phyloP scores from a whole-genome alignment of 2,329 filamentous ascomycete genomes.

The Neobulgaria alba region DNA sequence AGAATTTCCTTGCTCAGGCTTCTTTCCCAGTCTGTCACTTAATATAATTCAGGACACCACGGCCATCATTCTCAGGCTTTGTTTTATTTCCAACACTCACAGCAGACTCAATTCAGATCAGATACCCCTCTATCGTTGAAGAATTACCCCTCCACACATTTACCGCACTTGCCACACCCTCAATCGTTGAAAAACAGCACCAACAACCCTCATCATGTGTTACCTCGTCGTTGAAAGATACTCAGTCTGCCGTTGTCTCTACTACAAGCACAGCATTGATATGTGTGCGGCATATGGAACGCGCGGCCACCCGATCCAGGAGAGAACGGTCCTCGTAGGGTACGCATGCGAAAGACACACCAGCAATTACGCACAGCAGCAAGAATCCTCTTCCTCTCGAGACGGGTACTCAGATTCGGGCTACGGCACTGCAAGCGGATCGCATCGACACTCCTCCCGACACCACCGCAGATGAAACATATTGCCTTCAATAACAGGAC shows the following conservation, averaged over 20 bases:
- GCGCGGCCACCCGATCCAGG: slow-evolving; percentile 52
- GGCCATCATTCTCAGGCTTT: slow-evolving; percentile 14
- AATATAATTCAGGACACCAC: slow-evolving; percentile 25
- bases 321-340: slow-evolving; percentile 62
- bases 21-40: slow-evolving; percentile 24
- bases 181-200: slow-evolving; percentile 4
- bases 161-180: slow-evolving; percentile 3
- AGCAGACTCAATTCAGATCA: slow-evolving; percentile 5
- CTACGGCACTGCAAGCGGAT: slow-evolving; percentile 27
- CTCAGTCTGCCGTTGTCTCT: slow-evolving; percentile 61
- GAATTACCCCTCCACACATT: slow-evolving; percentile 7
- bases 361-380: slow-evolving; percentile 9
- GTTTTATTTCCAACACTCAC: too few relatives aligned
- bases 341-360: slow-evolving; percentile 52
- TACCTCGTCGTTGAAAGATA: slow-evolving; percentile 63
- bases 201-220: slow-evolving; percentile 45
- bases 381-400: slow-evolving; percentile 15
- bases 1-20: slow-evolving; percentile 26
- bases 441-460: slow-evolving; percentile 21
- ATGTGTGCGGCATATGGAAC: slow-evolving; percentile 56
- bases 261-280: slow-evolving; percentile 60
- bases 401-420: slow-evolving; percentile 28
- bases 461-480: slow-evolving; percentile 27
- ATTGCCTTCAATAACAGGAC: slow-evolving; percentile 29
- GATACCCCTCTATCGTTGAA: slow-evolving; percentile 9